Evolutionary conservation across 2,329 filamentous ascomycete genomes (phyloP).

Genomic region (Colletotrichum aenigma): DNA sequence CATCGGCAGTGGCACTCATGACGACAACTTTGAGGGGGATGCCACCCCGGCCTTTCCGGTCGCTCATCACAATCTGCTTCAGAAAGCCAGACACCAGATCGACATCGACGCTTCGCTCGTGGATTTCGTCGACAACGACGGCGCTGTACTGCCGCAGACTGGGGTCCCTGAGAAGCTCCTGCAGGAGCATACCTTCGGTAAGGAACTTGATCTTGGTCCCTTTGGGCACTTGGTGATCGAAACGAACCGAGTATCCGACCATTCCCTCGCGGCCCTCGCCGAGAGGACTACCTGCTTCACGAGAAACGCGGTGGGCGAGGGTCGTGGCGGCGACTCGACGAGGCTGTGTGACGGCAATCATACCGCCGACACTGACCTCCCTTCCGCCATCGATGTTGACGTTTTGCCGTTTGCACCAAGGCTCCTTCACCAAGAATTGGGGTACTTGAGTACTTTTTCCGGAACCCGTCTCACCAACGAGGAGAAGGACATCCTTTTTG

Average conservation of each 20-base stretch:
- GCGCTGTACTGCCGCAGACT: constrained; percentile 85
- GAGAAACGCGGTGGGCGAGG: constrained; percentile 84
- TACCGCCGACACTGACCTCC: constrained; percentile 68
- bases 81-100: constrained; percentile 90
- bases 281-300: constrained; percentile 68
- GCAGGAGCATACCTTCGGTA: constrained; percentile 94
- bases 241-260: constrained; percentile 94
- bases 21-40: constrained; percentile 85
- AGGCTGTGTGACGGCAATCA: constrained; percentile 93
- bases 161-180: constrained; percentile 89
- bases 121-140: constrained; percentile 93
- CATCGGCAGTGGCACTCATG: constrained; percentile 96
- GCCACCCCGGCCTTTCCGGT: constrained; percentile 69
- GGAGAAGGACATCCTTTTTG: constrained; percentile 75
- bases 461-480: constrained; percentile 93
- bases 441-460: constrained; percentile 97
- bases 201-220: constrained; percentile 91
- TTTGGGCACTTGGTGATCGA: constrained; percentile 84
- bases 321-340: constrained; percentile 93
- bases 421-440: constrained; percentile 80
- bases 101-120: constrained; percentile 93
- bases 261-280: constrained; percentile 45
- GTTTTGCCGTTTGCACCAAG: constrained; percentile 74
- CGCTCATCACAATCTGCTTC: constrained; percentile 71
- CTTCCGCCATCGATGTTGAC: constrained; percentile 48